phyloP scores from a whole-genome alignment of 2,329 filamentous ascomycete genomes.

The Phialophora expanda region DNA sequence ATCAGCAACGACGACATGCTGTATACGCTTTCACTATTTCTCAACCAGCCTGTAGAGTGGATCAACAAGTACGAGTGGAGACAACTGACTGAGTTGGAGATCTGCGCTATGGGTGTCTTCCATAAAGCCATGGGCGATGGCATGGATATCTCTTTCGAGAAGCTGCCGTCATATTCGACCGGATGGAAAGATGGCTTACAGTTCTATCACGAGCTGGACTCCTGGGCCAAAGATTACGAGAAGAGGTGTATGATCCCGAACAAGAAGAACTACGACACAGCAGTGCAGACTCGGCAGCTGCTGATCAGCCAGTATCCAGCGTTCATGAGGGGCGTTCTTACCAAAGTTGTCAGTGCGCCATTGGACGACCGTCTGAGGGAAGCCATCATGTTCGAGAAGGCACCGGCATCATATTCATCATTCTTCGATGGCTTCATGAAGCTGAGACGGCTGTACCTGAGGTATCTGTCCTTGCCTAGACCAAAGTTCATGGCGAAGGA shows the following conservation, averaged over 20 bases:
- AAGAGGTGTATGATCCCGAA: slow-evolving; percentile 57
- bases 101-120: slow-evolving; percentile 64
- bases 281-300: slow-evolving; percentile 65
- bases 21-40: slow-evolving; percentile 69
- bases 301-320: slow-evolving; percentile 62
- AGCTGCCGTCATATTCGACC: slow-evolving; percentile 45
- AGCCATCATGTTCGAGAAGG: slow-evolving; percentile 65
- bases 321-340: slow-evolving; percentile 53
- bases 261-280: slow-evolving; percentile 44
- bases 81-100: slow-evolving; percentile 67
- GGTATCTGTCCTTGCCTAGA: slow-evolving; percentile 66
- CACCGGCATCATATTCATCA: slow-evolving; percentile 43
- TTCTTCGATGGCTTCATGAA: slow-evolving; percentile 57
- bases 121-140: slow-evolving; percentile 72
- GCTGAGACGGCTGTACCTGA: slow-evolving; percentile 61
- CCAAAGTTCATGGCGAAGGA: slow-evolving; percentile 44
- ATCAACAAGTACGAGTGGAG: slow-evolving; percentile 73
- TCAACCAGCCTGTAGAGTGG: slow-evolving; percentile 69
- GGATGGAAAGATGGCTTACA: slow-evolving; percentile 55
- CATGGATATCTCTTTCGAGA: slow-evolving; percentile 63
- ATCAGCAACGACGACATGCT: slow-evolving; percentile 69
- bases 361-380: slow-evolving; percentile 68
- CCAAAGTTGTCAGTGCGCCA: slow-evolving; percentile 61
- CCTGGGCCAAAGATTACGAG: slow-evolving; percentile 62
- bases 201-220: slow-evolving; percentile 53